Conservation (phyloP, 1,284 basidiomycete species). For the Sphaerobolus stellatus region DNA sequence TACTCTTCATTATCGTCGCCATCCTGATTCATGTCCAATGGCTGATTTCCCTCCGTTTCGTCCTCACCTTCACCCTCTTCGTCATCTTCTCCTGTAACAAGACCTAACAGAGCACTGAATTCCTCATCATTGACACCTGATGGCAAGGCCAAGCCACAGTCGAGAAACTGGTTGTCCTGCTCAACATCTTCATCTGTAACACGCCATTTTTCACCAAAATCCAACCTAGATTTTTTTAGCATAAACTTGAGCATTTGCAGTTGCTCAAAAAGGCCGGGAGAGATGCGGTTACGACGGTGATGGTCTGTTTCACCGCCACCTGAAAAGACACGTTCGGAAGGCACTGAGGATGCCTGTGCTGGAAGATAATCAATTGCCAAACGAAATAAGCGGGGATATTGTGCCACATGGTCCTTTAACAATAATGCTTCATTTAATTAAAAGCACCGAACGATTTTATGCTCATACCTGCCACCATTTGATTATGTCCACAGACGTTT, state of each 20-base stretch:
- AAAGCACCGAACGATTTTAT: background rate
- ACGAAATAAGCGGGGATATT: slow-evolving; percentile 18
- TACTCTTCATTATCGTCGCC: background rate
- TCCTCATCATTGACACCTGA: background rate
- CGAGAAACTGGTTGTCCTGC: background rate
- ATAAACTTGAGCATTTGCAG: slow-evolving; percentile 26
- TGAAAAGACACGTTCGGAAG: background rate
- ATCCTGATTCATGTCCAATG: background rate
- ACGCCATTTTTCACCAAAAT: background rate
- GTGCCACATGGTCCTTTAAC: slow-evolving; percentile 2
- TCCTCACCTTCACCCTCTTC: background rate
- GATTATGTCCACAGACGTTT: background rate
- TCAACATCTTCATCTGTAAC: background rate
- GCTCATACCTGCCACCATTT: background rate
- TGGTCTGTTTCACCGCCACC: slow-evolving; percentile 18
- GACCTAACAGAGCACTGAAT: background rate
- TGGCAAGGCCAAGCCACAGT: background rate
- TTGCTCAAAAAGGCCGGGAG: slow-evolving; percentile 21
- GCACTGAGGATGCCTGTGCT: background rate
- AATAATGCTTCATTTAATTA: background rate
- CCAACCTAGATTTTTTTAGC: background rate
- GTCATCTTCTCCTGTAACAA: too few species aligned
- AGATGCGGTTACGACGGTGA: slow-evolving; percentile 9
- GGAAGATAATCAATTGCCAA: slow-evolving; percentile 26
- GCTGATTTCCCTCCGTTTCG: background rate